These are phyloP conservation scores for Lachnellula cervina DNA, from an alignment of 2,329 filamentous ascomycete species.

Conservation along the genomic window DNA sequence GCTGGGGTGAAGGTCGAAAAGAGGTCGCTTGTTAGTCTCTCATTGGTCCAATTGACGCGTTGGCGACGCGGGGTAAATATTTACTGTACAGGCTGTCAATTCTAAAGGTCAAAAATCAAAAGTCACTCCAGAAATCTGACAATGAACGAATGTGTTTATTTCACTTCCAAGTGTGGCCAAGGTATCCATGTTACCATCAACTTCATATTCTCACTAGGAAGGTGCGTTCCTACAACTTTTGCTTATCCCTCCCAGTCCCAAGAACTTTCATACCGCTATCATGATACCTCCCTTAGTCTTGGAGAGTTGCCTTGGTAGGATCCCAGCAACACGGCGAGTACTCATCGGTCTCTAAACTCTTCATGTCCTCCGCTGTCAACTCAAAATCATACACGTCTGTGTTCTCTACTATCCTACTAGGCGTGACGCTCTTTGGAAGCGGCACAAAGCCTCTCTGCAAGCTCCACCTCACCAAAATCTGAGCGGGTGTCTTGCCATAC, in stretches of 20 bases:
- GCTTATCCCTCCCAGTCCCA: neutral
- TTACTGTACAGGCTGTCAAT: neutral
- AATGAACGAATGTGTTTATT: too few species aligned
- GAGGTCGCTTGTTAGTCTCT: neutral
- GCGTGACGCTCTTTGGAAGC: conserved; percentile 68
- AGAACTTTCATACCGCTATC: neutral
- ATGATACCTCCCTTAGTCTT: neutral
- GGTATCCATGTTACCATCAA: too few species aligned
- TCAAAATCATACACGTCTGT: conserved; percentile 51
- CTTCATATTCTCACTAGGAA: too few species aligned
- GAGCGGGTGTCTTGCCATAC: conserved; percentile 67
- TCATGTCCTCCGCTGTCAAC: conserved; percentile 48
- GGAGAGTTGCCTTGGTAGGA: conserved; percentile 36
- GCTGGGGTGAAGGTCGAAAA: neutral
- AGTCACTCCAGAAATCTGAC: neutral
- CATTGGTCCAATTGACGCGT: conserved; percentile 8
- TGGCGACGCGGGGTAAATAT: conserved; percentile 13
- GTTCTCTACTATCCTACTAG: conserved; percentile 63
- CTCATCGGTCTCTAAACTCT: conserved; percentile 44
- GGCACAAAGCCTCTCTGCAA: conserved; percentile 73
- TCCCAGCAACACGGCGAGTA: conserved; percentile 55
- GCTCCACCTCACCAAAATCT: conserved; percentile 76
- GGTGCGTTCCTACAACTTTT: neutral
- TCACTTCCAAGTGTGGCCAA: too few species aligned
- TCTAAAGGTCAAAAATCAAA: neutral